Base-by-base conservation (phyloP, 495 filamentous ascomycete genomes). In the Parmelia sp. region DNA sequence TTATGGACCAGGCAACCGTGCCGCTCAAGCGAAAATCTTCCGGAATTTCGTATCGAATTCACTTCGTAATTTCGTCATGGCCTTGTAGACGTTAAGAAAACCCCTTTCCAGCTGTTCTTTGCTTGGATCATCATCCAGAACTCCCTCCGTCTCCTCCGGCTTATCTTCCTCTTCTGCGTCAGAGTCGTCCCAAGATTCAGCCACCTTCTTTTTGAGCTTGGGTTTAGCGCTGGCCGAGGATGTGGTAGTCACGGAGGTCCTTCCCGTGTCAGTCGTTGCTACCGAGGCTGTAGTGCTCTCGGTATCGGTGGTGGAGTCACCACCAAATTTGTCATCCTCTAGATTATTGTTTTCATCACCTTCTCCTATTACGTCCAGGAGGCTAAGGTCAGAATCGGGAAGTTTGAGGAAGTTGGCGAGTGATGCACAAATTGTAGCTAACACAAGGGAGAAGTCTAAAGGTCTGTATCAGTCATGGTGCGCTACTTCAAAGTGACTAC, bases 11-110 rank as follows among this genome's bases (percentile, higher is more conserved):
- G 27, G 27, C 27, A 21, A 55, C 17, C 51, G 47, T 63, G 6
- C 55, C 61, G n/a, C 40, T 60, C 39, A 77, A 14, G 76, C 75
- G 64, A 72, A 85, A 44, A 86, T 88, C 53, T 77, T 80, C 64
- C 64, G 79, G 74, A 90, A 90, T 73, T 88, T 89, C 37, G 72
- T 72, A 67, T 90, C 82, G 71, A 91, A 90, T 66, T 85, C 82
- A 36, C 61, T 66, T 66, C 78, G 80, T 66, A 91, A 70, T 73
- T 75, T 72, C 56, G 69, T 72, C 66, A 91, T 84, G 9, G 79
- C 82, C 70, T 73, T 74, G 29, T 84, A 78, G 10, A 88, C 84
- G 62, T 83, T 79, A 66, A 80, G 71, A 61, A 89, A 70, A 10
- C 82, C 80, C 51, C 76, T 72, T 47, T 75, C 74, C 66, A 77